These are phyloP conservation scores for Pichia sp. DNA, from an alignment of 1,139 yeast genomes.

Conservation along the genomic window DNA sequence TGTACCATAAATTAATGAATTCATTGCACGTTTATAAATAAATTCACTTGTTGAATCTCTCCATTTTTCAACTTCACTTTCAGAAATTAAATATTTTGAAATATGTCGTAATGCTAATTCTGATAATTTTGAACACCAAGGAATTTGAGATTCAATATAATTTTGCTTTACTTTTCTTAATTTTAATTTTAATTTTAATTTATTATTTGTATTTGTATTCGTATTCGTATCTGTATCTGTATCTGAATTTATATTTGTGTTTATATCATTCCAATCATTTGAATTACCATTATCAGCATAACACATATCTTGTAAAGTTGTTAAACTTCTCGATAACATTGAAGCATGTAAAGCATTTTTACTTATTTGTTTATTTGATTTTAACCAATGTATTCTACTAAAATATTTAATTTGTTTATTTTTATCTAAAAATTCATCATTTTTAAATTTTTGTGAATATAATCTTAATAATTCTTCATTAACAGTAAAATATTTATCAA, in stretches of 20 bases:
- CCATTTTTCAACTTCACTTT: constrained; percentile 43
- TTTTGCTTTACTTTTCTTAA: constrained; percentile 10
- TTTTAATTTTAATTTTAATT: constrained; percentile 1
- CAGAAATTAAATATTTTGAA: constrained; percentile 40
- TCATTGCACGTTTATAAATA: constrained; percentile 35
- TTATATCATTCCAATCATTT: constrained; percentile 13
- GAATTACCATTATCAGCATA: constrained; percentile 12
- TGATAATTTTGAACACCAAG: constrained; percentile 35
- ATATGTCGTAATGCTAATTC: constrained; percentile 40
- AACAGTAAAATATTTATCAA: constrained; percentile 11
- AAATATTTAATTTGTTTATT: constrained; percentile 20
- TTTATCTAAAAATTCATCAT: constrained; percentile 5
- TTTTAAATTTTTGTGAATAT: constrained; percentile 2
- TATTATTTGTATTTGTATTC: background rate
- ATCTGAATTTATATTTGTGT: too few species aligned
- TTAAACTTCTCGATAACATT: constrained; percentile 25
- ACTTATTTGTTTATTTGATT: constrained; percentile 20
- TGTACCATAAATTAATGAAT: constrained; percentile 40
- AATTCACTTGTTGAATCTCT: constrained; percentile 34
- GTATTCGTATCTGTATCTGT: too few species aligned
- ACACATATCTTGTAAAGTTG: constrained; percentile 24
- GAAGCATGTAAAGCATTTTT: constrained; percentile 20
- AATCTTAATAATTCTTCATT: constrained; percentile 11
- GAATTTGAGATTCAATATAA: constrained; percentile 5
- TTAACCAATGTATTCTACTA: constrained; percentile 27